Evolutionary conservation across 257 asterid genomes (phyloP).

Genomic region (Pogostemon cablin): DNA sequence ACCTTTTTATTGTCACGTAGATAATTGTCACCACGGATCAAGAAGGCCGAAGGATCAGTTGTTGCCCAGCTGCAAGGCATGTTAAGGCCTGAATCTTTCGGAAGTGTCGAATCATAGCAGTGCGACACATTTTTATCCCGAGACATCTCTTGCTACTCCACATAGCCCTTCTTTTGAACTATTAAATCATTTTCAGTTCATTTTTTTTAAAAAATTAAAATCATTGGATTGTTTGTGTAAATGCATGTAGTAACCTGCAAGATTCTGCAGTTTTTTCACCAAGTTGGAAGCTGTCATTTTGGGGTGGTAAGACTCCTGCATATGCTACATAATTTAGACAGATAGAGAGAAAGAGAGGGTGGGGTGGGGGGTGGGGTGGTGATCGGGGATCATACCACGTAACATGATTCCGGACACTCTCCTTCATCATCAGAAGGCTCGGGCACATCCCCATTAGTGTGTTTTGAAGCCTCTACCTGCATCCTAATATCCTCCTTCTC

Average conservation of each 20-base stretch:
- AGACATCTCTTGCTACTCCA: constrained; percentile 64
- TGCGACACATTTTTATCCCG: constrained; percentile 47
- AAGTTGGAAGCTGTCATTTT: constrained; percentile 62
- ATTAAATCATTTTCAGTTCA: constrained; percentile 16
- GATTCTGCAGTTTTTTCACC: constrained; percentile 72
- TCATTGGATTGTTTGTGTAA: not conserved
- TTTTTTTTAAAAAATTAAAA: not conserved
- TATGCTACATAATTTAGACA: not conserved
- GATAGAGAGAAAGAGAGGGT: not conserved
- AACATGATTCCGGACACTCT: constrained; percentile 43
- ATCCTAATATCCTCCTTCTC: constrained; percentile 50
- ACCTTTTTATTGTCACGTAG: constrained; percentile 74
- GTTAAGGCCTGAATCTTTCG: constrained; percentile 61
- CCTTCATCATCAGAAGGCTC: constrained; percentile 63
- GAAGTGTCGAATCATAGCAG: constrained; percentile 74
- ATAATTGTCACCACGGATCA: constrained; percentile 78
- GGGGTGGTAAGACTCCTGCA: constrained; percentile 60
- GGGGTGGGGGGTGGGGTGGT: not conserved
- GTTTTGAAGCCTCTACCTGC: constrained; percentile 35
- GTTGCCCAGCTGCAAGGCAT: constrained; percentile 75
- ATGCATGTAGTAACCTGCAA: constrained; percentile 54
- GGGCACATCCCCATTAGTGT: constrained; percentile 51
- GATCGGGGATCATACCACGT: constrained; percentile 37
- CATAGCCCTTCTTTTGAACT: constrained; percentile 77
- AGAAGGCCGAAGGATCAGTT: constrained; percentile 71